phyloP scores from a whole-genome alignment of 805 yeast species.

The Starmerella potacharoeniae region DNA sequence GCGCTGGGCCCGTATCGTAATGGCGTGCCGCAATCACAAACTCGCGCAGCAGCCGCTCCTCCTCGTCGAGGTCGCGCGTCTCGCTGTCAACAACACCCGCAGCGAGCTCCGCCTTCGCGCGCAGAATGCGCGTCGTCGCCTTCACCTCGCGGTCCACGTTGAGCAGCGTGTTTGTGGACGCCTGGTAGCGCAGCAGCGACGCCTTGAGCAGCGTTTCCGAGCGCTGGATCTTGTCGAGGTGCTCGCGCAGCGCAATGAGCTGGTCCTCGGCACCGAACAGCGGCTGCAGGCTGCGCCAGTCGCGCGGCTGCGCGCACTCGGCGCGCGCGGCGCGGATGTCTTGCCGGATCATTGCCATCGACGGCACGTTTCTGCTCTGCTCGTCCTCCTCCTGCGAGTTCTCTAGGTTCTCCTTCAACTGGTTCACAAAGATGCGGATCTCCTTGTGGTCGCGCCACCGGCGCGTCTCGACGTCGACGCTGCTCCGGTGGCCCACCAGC shows the following conservation, averaged over 20 bases:
- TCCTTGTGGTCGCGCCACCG: conserved; percentile 4
- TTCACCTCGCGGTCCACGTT: neutral
- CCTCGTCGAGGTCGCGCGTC: conserved; percentile 5
- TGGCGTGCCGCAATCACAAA: conserved; percentile 6
- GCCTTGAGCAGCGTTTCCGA: neutral
- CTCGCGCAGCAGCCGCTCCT: conserved; percentile 7
- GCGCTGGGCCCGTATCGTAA: neutral
- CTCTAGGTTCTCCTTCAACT: neutral
- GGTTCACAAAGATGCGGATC: neutral
- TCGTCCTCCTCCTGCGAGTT: neutral
- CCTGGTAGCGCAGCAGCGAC: conserved; percentile 1
- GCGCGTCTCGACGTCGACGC: neutral
- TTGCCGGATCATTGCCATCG: neutral
- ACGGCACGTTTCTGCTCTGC: neutral
- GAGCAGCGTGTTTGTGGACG: conserved; percentile 4
- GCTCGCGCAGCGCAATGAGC: neutral
- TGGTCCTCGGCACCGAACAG: neutral
- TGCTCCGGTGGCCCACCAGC: neutral
- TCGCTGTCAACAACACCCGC: neutral
- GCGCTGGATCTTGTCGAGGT: neutral
- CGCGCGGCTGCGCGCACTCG: neutral
- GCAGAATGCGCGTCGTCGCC: neutral
- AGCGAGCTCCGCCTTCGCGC: neutral
- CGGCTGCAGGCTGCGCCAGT: neutral
- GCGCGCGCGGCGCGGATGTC: neutral